Percentiles rank a stretch among this genome's conserved stretches.
These are phyloP conservation scores for Ceriops decandra DNA, from an alignment of 345 rosid genomes.

Conservation along the genomic window DNA sequence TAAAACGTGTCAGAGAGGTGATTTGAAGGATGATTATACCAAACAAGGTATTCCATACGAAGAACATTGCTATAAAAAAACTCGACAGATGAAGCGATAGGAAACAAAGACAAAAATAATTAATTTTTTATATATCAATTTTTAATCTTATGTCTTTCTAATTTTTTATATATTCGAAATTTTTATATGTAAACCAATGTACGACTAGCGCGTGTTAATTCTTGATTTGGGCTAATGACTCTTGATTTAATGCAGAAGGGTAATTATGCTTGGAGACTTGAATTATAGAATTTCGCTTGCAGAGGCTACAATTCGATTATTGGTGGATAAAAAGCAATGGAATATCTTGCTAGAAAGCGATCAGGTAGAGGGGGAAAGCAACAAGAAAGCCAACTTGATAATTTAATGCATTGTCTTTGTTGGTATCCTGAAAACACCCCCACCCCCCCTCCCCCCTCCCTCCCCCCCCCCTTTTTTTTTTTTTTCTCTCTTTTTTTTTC, in stretches of 20 bases:
- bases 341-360: constrained; percentile 51
- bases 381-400: not conserved
- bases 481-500: not conserved
- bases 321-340: constrained; percentile 64
- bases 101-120: no score
- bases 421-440: not conserved
- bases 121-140: no score
- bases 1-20: constrained; percentile 3
- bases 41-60: not conserved
- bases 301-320: constrained; percentile 47
- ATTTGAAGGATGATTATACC: constrained; percentile 10
- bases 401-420: not conserved
- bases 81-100: no score
- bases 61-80: not conserved
- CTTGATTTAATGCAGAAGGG: constrained; percentile 41
- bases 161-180: no score
- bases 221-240: constrained; percentile 23
- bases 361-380: constrained; percentile 41
- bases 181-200: not conserved
- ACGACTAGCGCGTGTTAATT: constrained; percentile 2
- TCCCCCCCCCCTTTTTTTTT: no score
- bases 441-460: no score
- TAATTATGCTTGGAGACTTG: constrained; percentile 71
- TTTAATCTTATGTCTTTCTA: no score
- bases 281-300: constrained; percentile 74